Base-by-base conservation (phyloP, 1,284 basidiomycete species). In the Pulchroboletus neoregius region DNA sequence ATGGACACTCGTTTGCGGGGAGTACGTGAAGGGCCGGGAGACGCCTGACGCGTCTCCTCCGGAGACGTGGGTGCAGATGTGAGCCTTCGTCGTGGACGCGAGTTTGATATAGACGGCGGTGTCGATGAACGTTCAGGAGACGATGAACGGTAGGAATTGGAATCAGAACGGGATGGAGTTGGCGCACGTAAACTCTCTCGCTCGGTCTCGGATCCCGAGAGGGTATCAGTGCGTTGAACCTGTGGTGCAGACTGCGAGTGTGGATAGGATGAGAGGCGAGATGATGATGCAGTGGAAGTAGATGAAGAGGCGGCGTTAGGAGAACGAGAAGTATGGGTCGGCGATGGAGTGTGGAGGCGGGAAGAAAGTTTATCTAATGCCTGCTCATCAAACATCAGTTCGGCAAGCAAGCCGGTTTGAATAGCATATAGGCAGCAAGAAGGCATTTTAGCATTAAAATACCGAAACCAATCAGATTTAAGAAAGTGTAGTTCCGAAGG, bases 191-290 rank as follows among this genome's bases (percentile, higher is more conserved):
- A 59, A 45, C 74, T 75, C 64, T 87, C 86, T 28, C 84, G 77
- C 64, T 88, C 85, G 0, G 85, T 88, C 62, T 87, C 86, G 2
- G 84, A 87, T 32, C 85, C 86, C 20, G 85, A 87, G 39, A 75
- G 75, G n/a, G 63, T 58, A 20, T 70, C 69, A 39, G 44, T 57
- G 23, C 54, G 49, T 51, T 55, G 56, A 49, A 52, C 33, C 28
- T 50, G 51, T 26, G 63, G 50, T 49, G 38, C 44, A 32, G 57
- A 55, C 43, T 53, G 58, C 48, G 56, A 64, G 45, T 63, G 57
- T 2, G 51, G 49, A 46, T 52, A 68, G 2, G 63, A 61, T 16
- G 63, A 62, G 27, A 56, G 52, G 33, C 61, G 62, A 13, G 68
- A 64, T 10, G 65, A 65, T 35, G 62, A 63, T 37, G 68, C 53